Percentiles rank a stretch among this genome's conserved stretches.
Evolutionary conservation across 148 eudicot species (phyloP).

Genomic region (Rhododendron kiyosumense): DNA sequence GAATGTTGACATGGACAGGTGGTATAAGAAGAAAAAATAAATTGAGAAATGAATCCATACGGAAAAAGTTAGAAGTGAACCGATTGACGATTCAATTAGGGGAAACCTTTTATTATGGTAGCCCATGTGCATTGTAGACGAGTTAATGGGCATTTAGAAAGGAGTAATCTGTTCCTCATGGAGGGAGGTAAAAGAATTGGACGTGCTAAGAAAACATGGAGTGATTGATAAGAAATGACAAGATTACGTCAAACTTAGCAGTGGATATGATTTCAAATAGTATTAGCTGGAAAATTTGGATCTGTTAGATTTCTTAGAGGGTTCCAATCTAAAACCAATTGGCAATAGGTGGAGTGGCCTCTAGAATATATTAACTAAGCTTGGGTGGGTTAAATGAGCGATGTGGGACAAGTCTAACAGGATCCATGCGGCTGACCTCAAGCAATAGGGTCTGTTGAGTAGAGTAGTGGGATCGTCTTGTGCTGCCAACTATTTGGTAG

Average conservation of each 20-base stretch:
- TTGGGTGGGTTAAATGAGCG: too few relatives aligned
- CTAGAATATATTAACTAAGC: too few relatives aligned
- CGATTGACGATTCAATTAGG: not conserved
- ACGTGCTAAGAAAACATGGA: not conserved
- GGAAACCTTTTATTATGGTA: not conserved
- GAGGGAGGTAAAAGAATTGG: not conserved
- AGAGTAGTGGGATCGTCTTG: not conserved
- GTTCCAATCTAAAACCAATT: too few relatives aligned
- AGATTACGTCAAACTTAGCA: not conserved
- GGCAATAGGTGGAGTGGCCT: too few relatives aligned
- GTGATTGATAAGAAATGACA: not conserved
- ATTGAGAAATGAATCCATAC: not conserved
- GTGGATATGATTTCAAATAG: not conserved
- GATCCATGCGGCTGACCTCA: not conserved
- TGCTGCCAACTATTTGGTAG: not conserved
- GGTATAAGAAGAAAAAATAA: not conserved
- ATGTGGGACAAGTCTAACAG: too few relatives aligned
- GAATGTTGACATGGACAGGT: not conserved
- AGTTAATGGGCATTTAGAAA: conserved; percentile 1
- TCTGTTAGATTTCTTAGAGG: too few relatives aligned
- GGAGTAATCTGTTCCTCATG: not conserved
- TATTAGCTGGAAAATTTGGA: not conserved
- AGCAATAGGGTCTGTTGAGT: not conserved
- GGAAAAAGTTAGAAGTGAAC: not conserved
- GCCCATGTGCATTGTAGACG: not conserved